Evolutionary conservation across 768 basidiomycete species (phyloP), one percentile per base, ranked within the genome.

Genomic region (Russula ochroleuca): DNA sequence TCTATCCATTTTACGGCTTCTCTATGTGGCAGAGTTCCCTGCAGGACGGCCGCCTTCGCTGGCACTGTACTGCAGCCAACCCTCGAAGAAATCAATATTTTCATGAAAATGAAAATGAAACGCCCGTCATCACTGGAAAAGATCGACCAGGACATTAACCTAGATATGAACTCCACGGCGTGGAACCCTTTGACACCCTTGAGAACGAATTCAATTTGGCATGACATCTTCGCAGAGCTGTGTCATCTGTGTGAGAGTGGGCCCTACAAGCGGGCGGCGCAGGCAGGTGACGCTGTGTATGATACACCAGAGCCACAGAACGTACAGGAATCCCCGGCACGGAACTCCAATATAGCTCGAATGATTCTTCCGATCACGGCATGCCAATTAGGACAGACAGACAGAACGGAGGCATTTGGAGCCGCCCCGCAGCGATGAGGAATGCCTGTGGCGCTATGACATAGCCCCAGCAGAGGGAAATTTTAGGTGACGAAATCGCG

Each of bases 61-160:
- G n/a, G n/a, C n/a, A n/a, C 28, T 28, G 28, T 28, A 28, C 28
- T n/a, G n/a, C 14, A 17, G 56, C 14, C 8, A 28, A 35, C 4
- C 28, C n/a, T 28, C 28, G 28, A 28, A 5, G 28, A 28, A 28
- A 28, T 28, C 5, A 5, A 28, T 28, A 5, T 28, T 2, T 28
- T 28, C 28, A 28, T 5, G 28, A 28, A 35, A 31, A 25, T 61
- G 57, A 33, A n/a, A n/a, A 37, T 5, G 14, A 48, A 49, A 49
- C 35, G 28, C 53, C 37, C 15, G 8, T 45, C 47, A 31, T 35
- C 51, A 6, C 13, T 54, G 7, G 6, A 43, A 31, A 40, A 19
- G 33, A 33, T 25, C 40, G 17, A n/a, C 59, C 15, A 38, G 43
- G 45, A 61, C 25, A 61, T 47, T 9, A n/a, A 61, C 31, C 15